A percentile compares a stretch with the other conserved stretches of the same genome.
Evolutionary conservation across 2,329 filamentous ascomycete genomes (phyloP).

Genomic region (Sclerotinia borealis): DNA sequence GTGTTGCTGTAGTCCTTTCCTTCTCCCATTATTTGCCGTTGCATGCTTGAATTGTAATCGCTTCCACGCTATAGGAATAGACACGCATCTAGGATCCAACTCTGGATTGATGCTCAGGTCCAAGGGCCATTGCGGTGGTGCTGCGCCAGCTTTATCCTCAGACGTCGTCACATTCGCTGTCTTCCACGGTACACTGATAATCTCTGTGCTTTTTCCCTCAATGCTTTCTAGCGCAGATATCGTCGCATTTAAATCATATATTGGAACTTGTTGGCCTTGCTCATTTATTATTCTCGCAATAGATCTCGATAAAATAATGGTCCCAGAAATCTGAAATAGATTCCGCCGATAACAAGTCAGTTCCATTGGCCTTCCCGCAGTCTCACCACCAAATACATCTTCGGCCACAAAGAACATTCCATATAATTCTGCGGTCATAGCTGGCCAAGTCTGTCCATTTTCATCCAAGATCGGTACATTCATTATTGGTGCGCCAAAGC

Average conservation of each 20-base stretch:
- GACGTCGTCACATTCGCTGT: slow-evolving; percentile 35
- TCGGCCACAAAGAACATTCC: slow-evolving; percentile 84
- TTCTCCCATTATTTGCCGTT: slow-evolving; percentile 89
- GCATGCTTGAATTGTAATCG: slow-evolving; percentile 92
- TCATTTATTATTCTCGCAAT: slow-evolving; percentile 68
- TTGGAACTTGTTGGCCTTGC: slow-evolving; percentile 69
- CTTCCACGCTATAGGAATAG: slow-evolving; percentile 86
- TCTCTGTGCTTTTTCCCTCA: slow-evolving; percentile 85
- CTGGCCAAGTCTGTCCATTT: slow-evolving; percentile 55
- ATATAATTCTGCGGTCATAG: slow-evolving; percentile 69
- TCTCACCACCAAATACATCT: slow-evolving; percentile 57
- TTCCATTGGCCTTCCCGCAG: slow-evolving; percentile 59
- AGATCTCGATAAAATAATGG: slow-evolving; percentile 69
- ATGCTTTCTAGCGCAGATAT: slow-evolving; percentile 88
- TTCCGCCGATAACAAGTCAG: slow-evolving; percentile 94
- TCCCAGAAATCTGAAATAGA: slow-evolving; percentile 89
- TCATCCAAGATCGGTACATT: slow-evolving; percentile 61
- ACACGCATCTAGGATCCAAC: slow-evolving; percentile 73
- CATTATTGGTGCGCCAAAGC: slow-evolving; percentile 60
- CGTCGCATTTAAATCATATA: slow-evolving; percentile 71
- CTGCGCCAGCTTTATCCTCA: slow-evolving; percentile 39
- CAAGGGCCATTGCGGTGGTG: slow-evolving; percentile 49
- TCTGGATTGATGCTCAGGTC: slow-evolving; percentile 55
- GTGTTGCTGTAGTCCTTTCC: slow-evolving; percentile 92
- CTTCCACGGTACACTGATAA: slow-evolving; percentile 96